Conservation (phyloP, 352 stramenopile genomes). For the Pythium diclinum region DNA sequence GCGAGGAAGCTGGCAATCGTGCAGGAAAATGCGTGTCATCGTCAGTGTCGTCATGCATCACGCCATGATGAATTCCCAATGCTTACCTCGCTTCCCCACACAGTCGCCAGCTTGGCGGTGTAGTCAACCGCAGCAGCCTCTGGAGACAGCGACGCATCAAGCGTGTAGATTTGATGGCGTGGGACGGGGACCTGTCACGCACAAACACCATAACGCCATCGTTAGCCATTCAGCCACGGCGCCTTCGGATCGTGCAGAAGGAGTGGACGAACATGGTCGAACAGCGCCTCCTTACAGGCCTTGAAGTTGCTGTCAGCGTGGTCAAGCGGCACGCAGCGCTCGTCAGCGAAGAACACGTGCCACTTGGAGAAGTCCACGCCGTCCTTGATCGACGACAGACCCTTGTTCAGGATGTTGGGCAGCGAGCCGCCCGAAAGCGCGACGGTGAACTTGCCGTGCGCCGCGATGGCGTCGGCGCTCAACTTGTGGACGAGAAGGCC, state of each 20-base stretch:
- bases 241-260: background rate
- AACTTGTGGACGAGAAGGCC: conserved; percentile 62
- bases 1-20: conserved; percentile 53
- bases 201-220: background rate
- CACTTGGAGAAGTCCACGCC: conserved; percentile 94
- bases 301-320: conserved; percentile 96
- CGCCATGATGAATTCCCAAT: background rate
- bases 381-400: conserved; percentile 65
- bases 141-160: conserved; percentile 78
- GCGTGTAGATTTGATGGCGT: conserved; percentile 87
- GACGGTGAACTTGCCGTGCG: conserved; percentile 69
- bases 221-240: background rate
- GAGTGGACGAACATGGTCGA: conserved; percentile 62
- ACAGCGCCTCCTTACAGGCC: conserved; percentile 88
- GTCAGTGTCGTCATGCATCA: background rate
- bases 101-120: conserved; percentile 56
- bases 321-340: conserved; percentile 93
- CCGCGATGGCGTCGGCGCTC: conserved; percentile 60
- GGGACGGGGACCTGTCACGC: conserved; percentile 64
- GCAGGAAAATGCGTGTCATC: background rate
- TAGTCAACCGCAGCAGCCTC: conserved; percentile 69
- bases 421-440: conserved; percentile 87
- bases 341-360: conserved; percentile 98
- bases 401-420: conserved; percentile 85
- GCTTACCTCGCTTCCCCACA: conserved; percentile 61